phyloP scores from a whole-genome alignment of 441 rosid genomes.

The Corymbia citriodora region DNA sequence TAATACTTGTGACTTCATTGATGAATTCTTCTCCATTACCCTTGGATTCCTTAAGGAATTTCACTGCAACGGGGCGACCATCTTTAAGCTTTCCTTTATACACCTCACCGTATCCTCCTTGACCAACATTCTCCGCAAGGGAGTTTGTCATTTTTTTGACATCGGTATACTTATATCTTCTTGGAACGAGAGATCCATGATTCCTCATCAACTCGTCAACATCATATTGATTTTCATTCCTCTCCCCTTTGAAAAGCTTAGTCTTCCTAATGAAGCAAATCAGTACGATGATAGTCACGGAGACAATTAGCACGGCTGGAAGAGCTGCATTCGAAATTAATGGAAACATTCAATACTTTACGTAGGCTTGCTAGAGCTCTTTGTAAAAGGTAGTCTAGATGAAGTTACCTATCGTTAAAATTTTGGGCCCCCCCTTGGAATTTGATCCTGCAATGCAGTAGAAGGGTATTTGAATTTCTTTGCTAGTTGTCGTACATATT shows the following conservation, averaged over 20 bases:
- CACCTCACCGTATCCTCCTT: slow-evolving; percentile 38
- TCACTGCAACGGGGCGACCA: slow-evolving; percentile 34
- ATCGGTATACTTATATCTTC: slow-evolving; percentile 4
- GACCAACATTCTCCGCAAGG: slow-evolving; percentile 29
- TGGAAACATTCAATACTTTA: background rate
- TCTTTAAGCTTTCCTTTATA: slow-evolving; percentile 29
- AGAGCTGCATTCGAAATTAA: background rate
- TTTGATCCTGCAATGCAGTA: background rate
- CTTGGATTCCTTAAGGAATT: slow-evolving; percentile 20
- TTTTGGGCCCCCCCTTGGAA: background rate
- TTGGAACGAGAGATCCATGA: background rate
- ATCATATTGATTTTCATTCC: background rate
- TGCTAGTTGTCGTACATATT: background rate
- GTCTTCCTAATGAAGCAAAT: background rate
- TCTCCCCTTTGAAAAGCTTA: background rate
- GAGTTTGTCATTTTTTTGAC: slow-evolving; percentile 24
- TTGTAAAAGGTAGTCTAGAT: background rate
- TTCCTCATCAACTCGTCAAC: background rate
- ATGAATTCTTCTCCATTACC: slow-evolving; percentile 20
- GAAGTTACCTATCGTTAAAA: background rate
- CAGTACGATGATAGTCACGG: background rate
- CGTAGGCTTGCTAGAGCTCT: background rate
- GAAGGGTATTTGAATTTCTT: background rate
- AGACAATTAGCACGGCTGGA: background rate
- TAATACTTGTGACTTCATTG: slow-evolving; percentile 13